phyloP scores from a whole-genome alignment of 768 basidiomycete genomes.

The Kondoa subrosea region DNA sequence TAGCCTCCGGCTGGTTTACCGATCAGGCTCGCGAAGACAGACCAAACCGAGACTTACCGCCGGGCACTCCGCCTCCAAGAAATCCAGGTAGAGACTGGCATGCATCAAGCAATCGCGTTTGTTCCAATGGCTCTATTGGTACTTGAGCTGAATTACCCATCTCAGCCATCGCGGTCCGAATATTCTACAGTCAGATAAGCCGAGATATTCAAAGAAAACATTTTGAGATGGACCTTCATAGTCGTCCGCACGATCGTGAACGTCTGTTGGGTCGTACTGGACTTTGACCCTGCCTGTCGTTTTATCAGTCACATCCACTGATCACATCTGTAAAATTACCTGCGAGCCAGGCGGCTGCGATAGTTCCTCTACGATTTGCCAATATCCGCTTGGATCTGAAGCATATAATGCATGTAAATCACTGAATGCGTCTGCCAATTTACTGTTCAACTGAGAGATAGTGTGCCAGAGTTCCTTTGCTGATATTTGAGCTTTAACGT shows the following conservation, averaged over 20 bases:
- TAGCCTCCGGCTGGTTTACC: constrained; percentile 66
- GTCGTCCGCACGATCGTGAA: constrained; percentile 36
- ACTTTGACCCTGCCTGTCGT: neutral
- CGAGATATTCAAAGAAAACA: neutral
- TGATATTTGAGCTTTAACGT: too few relatives aligned
- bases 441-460: neutral
- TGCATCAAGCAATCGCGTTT: constrained; percentile 62
- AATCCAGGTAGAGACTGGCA: constrained; percentile 60
- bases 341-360: constrained; percentile 12
- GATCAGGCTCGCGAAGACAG: neutral
- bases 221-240: constrained; percentile 42
- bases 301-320: neutral
- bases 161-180: constrained; percentile 59
- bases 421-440: constrained; percentile 5
- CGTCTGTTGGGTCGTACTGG: neutral
- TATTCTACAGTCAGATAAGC: constrained; percentile 38
- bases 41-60: constrained; percentile 47
- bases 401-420: neutral
- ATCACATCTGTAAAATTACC: neutral
- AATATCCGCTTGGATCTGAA: neutral
- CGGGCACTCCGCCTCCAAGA: constrained; percentile 87
- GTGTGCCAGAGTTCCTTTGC: too few relatives aligned
- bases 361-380: neutral
- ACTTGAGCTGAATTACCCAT: constrained; percentile 66
- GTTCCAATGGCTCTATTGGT: constrained; percentile 76